phyloP scores from a whole-genome alignment of 2,329 filamentous ascomycete species.

The Fusarium nematophilum region DNA sequence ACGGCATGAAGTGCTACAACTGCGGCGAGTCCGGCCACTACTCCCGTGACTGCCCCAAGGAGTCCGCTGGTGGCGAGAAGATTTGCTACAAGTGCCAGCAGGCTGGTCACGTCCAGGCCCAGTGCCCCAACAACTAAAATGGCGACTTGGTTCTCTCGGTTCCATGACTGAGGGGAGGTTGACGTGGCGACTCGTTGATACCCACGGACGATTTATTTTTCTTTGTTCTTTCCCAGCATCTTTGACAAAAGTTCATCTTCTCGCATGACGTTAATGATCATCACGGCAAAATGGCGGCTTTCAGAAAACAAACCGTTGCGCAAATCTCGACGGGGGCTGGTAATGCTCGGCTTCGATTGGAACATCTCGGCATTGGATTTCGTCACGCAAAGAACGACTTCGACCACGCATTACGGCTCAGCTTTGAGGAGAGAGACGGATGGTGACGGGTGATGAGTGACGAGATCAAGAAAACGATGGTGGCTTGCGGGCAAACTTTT shows the following conservation, averaged over 20 bases:
- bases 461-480: slow-evolving; percentile 40
- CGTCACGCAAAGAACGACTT: slow-evolving; percentile 42
- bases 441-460: slow-evolving; percentile 45
- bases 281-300: slow-evolving; percentile 44
- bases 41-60: slow-evolving; percentile 94
- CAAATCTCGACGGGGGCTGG: slow-evolving; percentile 41
- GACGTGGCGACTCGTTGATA: slow-evolving; percentile 57
- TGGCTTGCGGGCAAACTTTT: slow-evolving; percentile 38
- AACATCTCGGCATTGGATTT: slow-evolving; percentile 48
- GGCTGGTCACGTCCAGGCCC: slow-evolving; percentile 89
- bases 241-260: slow-evolving; percentile 47
- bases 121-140: slow-evolving; percentile 84
- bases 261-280: slow-evolving; percentile 48
- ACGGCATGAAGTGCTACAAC: slow-evolving; percentile 99
- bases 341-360: slow-evolving; percentile 42
- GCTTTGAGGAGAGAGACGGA: slow-evolving; percentile 42
- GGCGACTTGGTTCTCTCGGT: slow-evolving; percentile 41
- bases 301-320: slow-evolving; percentile 44
- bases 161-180: slow-evolving; percentile 45
- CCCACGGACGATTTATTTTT: slow-evolving; percentile 52
- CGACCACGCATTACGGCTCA: slow-evolving; percentile 39
- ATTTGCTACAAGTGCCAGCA: slow-evolving; percentile 97
- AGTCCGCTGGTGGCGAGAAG: slow-evolving; percentile 87
- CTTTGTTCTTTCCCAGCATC: slow-evolving; percentile 44
- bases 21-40: slow-evolving; percentile 94